Conservation (phyloP, 2,329 filamentous ascomycete genomes). For the Cladosporium sp. region DNA sequence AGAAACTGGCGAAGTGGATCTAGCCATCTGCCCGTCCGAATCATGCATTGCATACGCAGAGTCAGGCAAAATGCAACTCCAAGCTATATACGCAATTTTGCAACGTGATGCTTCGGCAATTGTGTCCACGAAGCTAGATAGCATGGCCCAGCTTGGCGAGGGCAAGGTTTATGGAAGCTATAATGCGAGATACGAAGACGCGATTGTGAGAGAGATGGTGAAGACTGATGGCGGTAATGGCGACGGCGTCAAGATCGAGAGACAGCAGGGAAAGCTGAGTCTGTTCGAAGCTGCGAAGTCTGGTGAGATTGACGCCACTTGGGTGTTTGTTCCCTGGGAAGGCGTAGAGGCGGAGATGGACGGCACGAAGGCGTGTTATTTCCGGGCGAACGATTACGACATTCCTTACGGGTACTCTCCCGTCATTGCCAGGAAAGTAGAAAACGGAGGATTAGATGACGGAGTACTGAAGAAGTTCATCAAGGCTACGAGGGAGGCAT, state of each 20-base stretch:
- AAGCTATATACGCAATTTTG: slow-evolving; percentile 33
- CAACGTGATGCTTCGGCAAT: slow-evolving; percentile 31
- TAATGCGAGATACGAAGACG: slow-evolving; percentile 31
- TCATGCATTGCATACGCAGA: slow-evolving; percentile 32
- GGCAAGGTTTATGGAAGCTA: slow-evolving; percentile 30
- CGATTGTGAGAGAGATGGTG: slow-evolving; percentile 28
- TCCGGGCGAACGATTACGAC: slow-evolving; percentile 24
- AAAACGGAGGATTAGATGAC: slow-evolving; percentile 13
- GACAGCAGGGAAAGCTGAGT: slow-evolving; percentile 25
- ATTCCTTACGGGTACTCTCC: slow-evolving; percentile 32
- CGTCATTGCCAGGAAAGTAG: slow-evolving; percentile 27
- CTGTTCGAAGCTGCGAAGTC: slow-evolving; percentile 27
- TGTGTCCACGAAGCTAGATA: slow-evolving; percentile 22
- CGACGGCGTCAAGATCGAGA: slow-evolving; percentile 21
- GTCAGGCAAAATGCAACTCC: slow-evolving; percentile 24
- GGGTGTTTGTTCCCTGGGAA: slow-evolving; percentile 33
- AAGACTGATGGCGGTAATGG: slow-evolving; percentile 24
- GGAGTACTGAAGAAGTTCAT: slow-evolving; percentile 25
- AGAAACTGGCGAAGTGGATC: slow-evolving; percentile 26
- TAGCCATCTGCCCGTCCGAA: slow-evolving; percentile 31
- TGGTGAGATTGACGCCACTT: slow-evolving; percentile 30
- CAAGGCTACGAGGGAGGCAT: slow-evolving; percentile 26
- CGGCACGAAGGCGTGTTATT: slow-evolving; percentile 20
- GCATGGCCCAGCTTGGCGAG: slow-evolving; percentile 24
- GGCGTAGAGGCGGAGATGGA: slow-evolving; percentile 28